Evolutionary conservation across 441 rosid genomes (phyloP).

Genomic region (Eutrema salsugineum): DNA sequence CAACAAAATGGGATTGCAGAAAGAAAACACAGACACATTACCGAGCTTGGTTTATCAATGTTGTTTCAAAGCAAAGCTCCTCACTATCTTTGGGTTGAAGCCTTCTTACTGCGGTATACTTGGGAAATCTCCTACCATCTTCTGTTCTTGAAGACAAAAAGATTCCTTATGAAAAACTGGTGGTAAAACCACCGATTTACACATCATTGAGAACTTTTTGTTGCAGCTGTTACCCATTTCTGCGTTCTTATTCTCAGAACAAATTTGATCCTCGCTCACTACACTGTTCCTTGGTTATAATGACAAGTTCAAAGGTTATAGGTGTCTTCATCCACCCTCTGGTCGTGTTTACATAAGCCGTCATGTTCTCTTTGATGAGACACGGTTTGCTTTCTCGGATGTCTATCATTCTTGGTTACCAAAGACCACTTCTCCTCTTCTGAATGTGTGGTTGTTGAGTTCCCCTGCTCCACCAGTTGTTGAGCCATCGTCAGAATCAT

Average conservation of each 20-base stretch:
- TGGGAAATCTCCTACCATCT: not conserved
- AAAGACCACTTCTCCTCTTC: too few relatives aligned
- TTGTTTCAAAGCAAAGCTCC: not conserved
- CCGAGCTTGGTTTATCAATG: not conserved
- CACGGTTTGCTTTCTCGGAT: too few relatives aligned
- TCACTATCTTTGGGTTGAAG: not conserved
- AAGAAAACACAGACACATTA: too few relatives aligned
- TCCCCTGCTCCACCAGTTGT: too few relatives aligned
- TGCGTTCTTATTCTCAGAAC: accelerated
- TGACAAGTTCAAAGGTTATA: not conserved
- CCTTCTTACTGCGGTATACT: not conserved
- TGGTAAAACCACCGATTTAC: not conserved
- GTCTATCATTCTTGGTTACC: too few relatives aligned
- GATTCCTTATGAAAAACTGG: not conserved
- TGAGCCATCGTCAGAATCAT: too few relatives aligned
- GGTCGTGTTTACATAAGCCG: not conserved
- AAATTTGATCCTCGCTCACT: not conserved
- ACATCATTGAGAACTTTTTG: not conserved
- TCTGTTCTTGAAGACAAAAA: accelerated
- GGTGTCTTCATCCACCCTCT: not conserved
- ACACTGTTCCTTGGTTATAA: not conserved
- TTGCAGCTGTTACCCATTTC: not conserved
- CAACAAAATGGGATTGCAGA: too few relatives aligned
- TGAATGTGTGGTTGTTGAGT: too few relatives aligned
- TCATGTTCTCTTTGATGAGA: not conserved